Evolutionary conservation across 2,329 filamentous ascomycete genomes (phyloP).

Genomic region (Atkinsonella texensis): DNA sequence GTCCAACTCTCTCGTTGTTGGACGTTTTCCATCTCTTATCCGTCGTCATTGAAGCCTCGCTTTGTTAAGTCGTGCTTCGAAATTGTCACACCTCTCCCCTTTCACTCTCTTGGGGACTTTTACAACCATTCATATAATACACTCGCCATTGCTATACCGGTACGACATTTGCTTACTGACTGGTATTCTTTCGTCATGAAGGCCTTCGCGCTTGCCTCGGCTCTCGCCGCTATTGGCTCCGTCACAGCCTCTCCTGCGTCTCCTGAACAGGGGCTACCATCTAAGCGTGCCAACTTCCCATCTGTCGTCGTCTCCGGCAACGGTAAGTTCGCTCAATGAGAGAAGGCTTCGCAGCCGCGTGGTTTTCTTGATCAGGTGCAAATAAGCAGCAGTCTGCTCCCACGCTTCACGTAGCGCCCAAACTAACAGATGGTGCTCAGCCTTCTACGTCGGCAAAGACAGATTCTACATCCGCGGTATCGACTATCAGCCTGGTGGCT

Average conservation of each 20-base stretch:
- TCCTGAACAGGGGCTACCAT: slow-evolving; percentile 33
- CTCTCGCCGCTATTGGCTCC: slow-evolving; percentile 32
- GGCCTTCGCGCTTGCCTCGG: slow-evolving; percentile 32
- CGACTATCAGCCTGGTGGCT: slow-evolving; percentile 52
- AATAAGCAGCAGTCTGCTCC: neutral
- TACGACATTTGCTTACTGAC: slow-evolving; percentile 7
- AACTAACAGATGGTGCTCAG: slow-evolving; percentile 18
- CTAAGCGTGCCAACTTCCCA: slow-evolving; percentile 37
- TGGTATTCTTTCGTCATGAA: slow-evolving; percentile 31
- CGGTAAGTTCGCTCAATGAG: slow-evolving; percentile 26
- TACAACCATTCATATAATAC: slow-evolving; percentile 1
- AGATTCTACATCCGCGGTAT: slow-evolving; percentile 50
- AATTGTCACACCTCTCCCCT: slow-evolving; percentile 5
- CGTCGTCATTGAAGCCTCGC: slow-evolving; percentile 6
- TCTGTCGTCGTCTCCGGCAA: slow-evolving; percentile 43
- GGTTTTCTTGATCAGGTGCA: no score
- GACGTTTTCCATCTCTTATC: slow-evolving; percentile 13
- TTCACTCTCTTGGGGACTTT: slow-evolving; percentile 10
- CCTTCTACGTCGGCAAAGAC: slow-evolving; percentile 40
- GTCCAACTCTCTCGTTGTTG: slow-evolving; percentile 27
- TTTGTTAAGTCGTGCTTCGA: slow-evolving; percentile 5
- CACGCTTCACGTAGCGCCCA: neutral
- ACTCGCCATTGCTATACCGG: neutral
- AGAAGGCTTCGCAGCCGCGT: no score
- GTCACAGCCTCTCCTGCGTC: slow-evolving; percentile 38